Evolutionary conservation across 176 grass and related monocot genomes (phyloP), one percentile per base, ranked within the genome.

Genomic region (Oryza nivara): DNA sequence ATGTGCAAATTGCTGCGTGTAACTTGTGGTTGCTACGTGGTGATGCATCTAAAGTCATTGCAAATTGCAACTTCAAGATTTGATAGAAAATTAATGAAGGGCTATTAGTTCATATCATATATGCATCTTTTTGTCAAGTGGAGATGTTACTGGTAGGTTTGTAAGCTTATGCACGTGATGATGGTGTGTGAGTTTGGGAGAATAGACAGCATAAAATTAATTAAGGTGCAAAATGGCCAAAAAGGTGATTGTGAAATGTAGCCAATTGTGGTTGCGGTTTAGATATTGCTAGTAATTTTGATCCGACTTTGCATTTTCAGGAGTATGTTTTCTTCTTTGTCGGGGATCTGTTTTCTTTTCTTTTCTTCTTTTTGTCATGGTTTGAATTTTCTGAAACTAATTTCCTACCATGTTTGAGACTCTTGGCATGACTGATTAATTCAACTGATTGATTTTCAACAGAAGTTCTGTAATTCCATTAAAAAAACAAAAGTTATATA

Each of bases 141-240:
- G 51, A 19, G 74, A 36, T 9, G 68, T 4, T 4, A 19, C 13
- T 73, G 83, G 48, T 47, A 22, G 74, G 84, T 32, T 83, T 7
- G 72, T 67, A 51, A 79, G 28, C 61, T 67, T 32, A 30, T n/a
- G 38, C 79, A 79, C 84, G 88, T 90, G 88, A 90, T 41, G 67
- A 36, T 90, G 88, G 86, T 41, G 67, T 32, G 19, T 45, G 79
- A 20, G 60, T 17, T 75, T n/a, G 23, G 44, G 47, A 32, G 35
- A 4, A 36, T 36, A 68, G 22, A 76, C 25, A 65, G 68, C 73
- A 60, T 77, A 17, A 82, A 77, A 76, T 22, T 61, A 1, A 19
- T 16, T 77, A 66, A 43, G 45, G 58, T 15, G 58, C 32, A 77
- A 81, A 79, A 13, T 34, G 45, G 66, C 22, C 6, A 2, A 17